Percentiles rank a stretch among this genome's conserved stretches.
Evolutionary conservation across 139 green algal genomes (phyloP).

Genomic region (Chlorella vulgaris): DNA sequence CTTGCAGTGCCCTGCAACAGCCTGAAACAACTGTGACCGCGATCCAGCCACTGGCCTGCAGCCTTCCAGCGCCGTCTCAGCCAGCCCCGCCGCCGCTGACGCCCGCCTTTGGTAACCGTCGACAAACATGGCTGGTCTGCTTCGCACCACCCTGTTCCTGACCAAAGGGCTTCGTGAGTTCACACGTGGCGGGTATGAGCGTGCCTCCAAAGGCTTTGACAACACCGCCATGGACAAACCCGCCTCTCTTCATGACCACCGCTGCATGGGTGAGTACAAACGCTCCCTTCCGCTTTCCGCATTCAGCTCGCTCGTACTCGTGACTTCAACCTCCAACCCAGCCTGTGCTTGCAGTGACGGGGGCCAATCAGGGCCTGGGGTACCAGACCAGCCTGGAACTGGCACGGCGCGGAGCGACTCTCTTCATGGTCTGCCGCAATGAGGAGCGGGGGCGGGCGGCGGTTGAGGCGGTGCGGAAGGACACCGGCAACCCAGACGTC

Average conservation of each 20-base stretch:
- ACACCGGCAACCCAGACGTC: conserved; percentile 61
- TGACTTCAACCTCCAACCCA: neutral
- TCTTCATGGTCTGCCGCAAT: conserved; percentile 72
- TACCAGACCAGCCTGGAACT: conserved; percentile 57
- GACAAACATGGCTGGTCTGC: conserved; percentile 4
- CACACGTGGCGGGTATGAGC: conserved; percentile 53
- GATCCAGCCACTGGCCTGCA: too few species aligned
- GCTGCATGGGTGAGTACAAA: too few species aligned
- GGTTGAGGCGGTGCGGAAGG: conserved; percentile 38
- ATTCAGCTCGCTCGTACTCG: neutral
- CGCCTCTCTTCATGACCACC: neutral
- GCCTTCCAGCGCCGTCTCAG: too few species aligned
- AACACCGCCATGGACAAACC: conserved; percentile 17
- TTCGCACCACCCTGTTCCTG: conserved; percentile 54
- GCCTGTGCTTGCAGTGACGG: conserved; percentile 69
- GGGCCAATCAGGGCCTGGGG: conserved; percentile 70
- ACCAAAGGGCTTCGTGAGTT: conserved; percentile 57
- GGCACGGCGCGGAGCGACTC: conserved; percentile 44
- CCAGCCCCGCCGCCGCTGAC: too few species aligned
- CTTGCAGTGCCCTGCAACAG: too few species aligned
- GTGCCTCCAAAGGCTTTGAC: conserved; percentile 54
- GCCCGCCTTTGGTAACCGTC: neutral
- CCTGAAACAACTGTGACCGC: too few species aligned
- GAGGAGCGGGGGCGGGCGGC: conserved; percentile 53
- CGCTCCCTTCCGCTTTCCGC: neutral